Evolutionary conservation across 352 stramenopile genomes (phyloP).

Genomic region (Phytophthora palmivora): DNA sequence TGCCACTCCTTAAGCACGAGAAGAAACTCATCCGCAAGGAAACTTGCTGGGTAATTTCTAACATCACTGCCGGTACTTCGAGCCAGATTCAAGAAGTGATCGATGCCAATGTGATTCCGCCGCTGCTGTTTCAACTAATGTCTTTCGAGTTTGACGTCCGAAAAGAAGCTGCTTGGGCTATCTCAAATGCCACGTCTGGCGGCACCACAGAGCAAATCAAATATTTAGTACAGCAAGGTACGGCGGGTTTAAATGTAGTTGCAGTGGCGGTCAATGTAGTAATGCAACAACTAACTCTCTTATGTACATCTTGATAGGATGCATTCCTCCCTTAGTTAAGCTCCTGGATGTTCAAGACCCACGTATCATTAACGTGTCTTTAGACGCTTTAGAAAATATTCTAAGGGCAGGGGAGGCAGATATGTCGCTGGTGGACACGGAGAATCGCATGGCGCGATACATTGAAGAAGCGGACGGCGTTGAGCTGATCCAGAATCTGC

Average conservation of each 20-base stretch:
- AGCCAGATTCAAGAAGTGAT: constrained; percentile 85
- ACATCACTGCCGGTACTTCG: constrained; percentile 77
- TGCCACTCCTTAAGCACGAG: constrained; percentile 74
- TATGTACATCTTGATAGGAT: constrained; percentile 58
- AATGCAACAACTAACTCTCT: constrained; percentile 1
- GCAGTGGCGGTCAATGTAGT: not conserved
- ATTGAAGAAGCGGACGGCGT: constrained; percentile 97
- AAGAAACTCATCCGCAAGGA: constrained; percentile 88
- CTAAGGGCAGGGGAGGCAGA: constrained; percentile 89
- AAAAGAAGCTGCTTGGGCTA: constrained; percentile 88
- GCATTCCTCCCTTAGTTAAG: constrained; percentile 97
- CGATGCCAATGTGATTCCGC: constrained; percentile 77
- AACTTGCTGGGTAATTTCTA: constrained; percentile 86
- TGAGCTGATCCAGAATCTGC: constrained; percentile 97
- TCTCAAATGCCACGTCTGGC: constrained; percentile 81
- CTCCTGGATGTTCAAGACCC: constrained; percentile 93
- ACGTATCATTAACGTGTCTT: constrained; percentile 97
- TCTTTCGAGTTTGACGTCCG: constrained; percentile 79
- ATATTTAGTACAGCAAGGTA: constrained; percentile 96
- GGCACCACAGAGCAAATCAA: constrained; percentile 95
- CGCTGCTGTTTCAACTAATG: constrained; percentile 64
- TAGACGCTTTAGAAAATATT: constrained; percentile 98
- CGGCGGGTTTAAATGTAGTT: not conserved
- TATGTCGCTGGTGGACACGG: constrained; percentile 69
- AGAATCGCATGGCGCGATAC: constrained; percentile 96